These are phyloP conservation scores for Pinus tabuliformis DNA, from an alignment of 75 land plant genomes.

Conservation along the genomic window DNA sequence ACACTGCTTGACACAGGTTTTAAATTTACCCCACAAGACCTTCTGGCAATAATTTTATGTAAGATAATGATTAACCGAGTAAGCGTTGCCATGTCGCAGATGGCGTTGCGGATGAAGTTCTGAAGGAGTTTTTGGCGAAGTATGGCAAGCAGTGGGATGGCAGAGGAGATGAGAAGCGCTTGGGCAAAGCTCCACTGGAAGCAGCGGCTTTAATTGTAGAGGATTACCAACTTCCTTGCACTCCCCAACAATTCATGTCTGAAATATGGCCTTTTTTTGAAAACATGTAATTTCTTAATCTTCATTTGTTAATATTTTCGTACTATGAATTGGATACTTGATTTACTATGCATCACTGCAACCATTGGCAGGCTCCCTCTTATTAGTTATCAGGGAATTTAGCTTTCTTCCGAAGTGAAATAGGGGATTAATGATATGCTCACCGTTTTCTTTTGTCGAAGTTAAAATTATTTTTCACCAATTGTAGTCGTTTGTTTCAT, in stretches of 20 bases:
- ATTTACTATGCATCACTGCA: no score
- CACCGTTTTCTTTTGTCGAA: no score
- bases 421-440: no score
- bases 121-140: constrained; percentile 38
- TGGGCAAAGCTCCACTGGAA: constrained; percentile 83
- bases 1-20: constrained; percentile 91
- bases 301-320: no score
- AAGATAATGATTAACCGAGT: background rate
- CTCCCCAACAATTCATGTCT: constrained; percentile 50
- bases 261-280: constrained; percentile 42
- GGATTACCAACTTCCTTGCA: constrained; percentile 80
- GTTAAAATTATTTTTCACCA: no score
- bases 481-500: no score
- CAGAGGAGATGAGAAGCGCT: constrained; percentile 47
- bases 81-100: constrained; percentile 35
- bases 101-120: constrained; percentile 42
- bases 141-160: constrained; percentile 71
- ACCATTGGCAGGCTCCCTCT: no score
- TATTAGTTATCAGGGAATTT: no score
- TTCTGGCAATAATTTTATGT: background rate
- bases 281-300: constrained; percentile 21
- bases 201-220: constrained; percentile 66
- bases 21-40: background rate
- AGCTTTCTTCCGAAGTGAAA: no score
- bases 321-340: no score